Conservation (phyloP, 1,284 basidiomycete genomes). For the Cerioporus squamosus region DNA sequence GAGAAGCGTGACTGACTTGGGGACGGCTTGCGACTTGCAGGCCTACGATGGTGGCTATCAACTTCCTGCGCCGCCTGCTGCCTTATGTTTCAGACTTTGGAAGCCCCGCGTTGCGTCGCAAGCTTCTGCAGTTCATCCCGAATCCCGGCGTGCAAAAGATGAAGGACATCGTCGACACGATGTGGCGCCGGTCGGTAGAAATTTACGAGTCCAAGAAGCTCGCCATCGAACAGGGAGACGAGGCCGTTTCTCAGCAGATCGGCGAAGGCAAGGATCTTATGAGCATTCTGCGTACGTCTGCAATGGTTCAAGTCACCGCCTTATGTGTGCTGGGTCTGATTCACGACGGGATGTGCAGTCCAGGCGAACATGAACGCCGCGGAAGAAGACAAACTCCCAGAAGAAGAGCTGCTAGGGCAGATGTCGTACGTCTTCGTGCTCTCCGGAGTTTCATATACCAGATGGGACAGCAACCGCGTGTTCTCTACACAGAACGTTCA, state of each 20-base stretch:
- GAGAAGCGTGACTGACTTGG: not conserved
- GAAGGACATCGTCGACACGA: slow-evolving; percentile 20
- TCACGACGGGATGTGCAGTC: not conserved
- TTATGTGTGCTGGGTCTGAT: not conserved
- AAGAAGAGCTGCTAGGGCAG: slow-evolving; percentile 23
- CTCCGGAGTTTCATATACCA: too few relatives aligned
- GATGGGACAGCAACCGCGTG: too few relatives aligned
- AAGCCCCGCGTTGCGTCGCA: slow-evolving; percentile 11
- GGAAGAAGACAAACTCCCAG: slow-evolving; percentile 12
- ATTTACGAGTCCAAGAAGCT: slow-evolving; percentile 29
- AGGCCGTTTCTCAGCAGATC: slow-evolving; percentile 22
- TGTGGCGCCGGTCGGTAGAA: slow-evolving; percentile 19
- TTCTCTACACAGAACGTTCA: slow-evolving; percentile 22
- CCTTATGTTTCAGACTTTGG: slow-evolving; percentile 11
- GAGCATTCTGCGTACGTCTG: slow-evolving; percentile 34
- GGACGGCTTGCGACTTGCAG: not conserved
- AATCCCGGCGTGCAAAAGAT: slow-evolving; percentile 18
- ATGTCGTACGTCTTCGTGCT: slow-evolving; percentile 13
- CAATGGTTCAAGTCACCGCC: not conserved
- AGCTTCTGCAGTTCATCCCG: slow-evolving; percentile 22
- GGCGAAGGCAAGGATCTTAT: slow-evolving; percentile 36
- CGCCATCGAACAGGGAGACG: slow-evolving; percentile 30
- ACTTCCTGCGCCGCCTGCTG: slow-evolving; percentile 7
- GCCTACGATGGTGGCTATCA: slow-evolving; percentile 5
- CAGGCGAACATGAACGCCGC: slow-evolving; percentile 15